These are phyloP conservation scores for Clausena lansium DNA, from an alignment of 345 rosid genomes.

Conservation along the genomic window DNA sequence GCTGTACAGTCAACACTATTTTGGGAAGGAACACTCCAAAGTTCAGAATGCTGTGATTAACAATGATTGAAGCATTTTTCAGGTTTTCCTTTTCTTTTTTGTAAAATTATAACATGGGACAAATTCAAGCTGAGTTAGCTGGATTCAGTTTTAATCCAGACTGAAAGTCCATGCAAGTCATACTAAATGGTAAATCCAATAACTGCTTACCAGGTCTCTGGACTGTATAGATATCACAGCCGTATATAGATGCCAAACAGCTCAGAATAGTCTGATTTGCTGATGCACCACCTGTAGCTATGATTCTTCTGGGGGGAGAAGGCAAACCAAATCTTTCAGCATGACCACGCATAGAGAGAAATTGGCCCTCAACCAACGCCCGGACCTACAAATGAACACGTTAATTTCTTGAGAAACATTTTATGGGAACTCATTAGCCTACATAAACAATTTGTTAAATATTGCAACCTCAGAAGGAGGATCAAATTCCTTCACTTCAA, in stretches of 20 bases:
- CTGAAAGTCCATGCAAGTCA: not conserved
- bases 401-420: not conserved
- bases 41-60: not conserved
- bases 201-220: slow-evolving; percentile 65
- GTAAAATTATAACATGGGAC: not conserved
- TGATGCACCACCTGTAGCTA: slow-evolving; percentile 94
- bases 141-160: not conserved
- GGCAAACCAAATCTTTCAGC: slow-evolving; percentile 92
- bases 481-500: slow-evolving; percentile 72
- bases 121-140: not conserved
- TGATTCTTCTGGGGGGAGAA: slow-evolving; percentile 76
- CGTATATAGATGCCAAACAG: slow-evolving; percentile 64
- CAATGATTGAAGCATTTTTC: not conserved
- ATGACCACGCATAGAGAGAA: slow-evolving; percentile 86
- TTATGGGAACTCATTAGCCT: not conserved
- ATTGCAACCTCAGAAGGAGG: slow-evolving; percentile 78
- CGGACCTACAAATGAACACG: slow-evolving; percentile 52
- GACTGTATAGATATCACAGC: slow-evolving; percentile 79
- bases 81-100: not conserved
- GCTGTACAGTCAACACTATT: not conserved
- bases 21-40: not conserved
- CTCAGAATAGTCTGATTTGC: slow-evolving; percentile 66
- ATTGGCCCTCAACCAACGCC: slow-evolving; percentile 83
- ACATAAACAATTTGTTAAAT: not conserved
- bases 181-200: not conserved